phyloP scores from a whole-genome alignment of 495 filamentous ascomycete species.

The Neurospora discreta region DNA sequence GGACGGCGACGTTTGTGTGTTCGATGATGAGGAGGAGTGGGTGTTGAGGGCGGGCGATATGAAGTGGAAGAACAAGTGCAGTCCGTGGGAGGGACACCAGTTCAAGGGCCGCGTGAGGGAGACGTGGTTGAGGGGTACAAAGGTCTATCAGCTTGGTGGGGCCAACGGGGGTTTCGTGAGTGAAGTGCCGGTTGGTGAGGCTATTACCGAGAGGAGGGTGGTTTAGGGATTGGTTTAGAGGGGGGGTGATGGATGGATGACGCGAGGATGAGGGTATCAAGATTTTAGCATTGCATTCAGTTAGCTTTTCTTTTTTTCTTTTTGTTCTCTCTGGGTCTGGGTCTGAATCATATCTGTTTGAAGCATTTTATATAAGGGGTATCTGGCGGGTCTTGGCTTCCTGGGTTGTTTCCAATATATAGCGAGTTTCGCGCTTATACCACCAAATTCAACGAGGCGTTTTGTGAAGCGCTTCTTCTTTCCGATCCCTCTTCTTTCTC shows the following conservation, averaged over 20 bases:
- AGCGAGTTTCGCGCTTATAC: too few species aligned
- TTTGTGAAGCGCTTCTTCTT: too few species aligned
- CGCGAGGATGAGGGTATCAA: not conserved
- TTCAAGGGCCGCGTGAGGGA: slow-evolving; percentile 75
- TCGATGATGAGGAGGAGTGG: slow-evolving; percentile 76
- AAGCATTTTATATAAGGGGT: too few species aligned
- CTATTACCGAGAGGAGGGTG: slow-evolving; percentile 33
- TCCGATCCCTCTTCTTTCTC: too few species aligned
- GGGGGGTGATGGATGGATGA: too few species aligned
- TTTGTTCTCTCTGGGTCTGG: too few species aligned
- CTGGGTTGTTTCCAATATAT: too few species aligned
- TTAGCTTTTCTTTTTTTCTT: not conserved
- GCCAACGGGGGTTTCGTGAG: slow-evolving; percentile 28
- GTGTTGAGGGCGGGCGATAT: slow-evolving; percentile 53
- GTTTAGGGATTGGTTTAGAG: slow-evolving; percentile 1
- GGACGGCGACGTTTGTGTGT: slow-evolving; percentile 88
- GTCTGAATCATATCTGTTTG: too few species aligned
- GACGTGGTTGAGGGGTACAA: slow-evolving; percentile 78
- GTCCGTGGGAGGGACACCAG: slow-evolving; percentile 76
- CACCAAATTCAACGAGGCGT: too few species aligned
- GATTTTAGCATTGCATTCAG: not conserved
- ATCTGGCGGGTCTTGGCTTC: too few species aligned
- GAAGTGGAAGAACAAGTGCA: slow-evolving; percentile 93
- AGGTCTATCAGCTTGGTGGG: slow-evolving; percentile 50
- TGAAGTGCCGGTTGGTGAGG: slow-evolving; percentile 26